Base-by-base conservation (phyloP, 139 green algal genomes). In the Picochlorum sp. region DNA sequence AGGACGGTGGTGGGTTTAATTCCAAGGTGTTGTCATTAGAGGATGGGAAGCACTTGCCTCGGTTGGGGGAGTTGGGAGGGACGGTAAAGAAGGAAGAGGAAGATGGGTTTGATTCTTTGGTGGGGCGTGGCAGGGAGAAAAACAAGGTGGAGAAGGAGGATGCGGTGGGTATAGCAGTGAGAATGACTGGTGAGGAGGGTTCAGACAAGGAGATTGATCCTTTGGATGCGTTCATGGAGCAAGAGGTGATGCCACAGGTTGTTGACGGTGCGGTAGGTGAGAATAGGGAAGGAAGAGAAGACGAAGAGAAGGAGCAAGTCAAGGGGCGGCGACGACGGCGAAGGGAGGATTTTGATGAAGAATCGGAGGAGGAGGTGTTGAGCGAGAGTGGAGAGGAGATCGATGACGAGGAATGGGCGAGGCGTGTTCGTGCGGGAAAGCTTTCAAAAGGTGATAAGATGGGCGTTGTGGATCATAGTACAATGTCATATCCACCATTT, bases 391-490 rank as follows among this genome's bases (percentile, higher is more conserved):
- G 61, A 15, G 60, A 50, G 5, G 68, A 82, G 37, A 67, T 70
- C 8, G 73, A 77, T 18, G 76, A 82, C 57, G 65, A 69, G 71
- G 84, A 84, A 61, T 94, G 87, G 88, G 77, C 82, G 20, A 67
- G 68, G 45, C 78, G 83, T 24, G 63, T 91, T 20, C 75, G 72
- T 34, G 64, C 77, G 9, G 86, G 86, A 38, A 90, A 88, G 68
- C 63, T 91, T 51, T 86, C 66, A 72, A 98, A 98, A 81, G 83
- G 82, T 15, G 92, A 98, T 61, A 87, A 86, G 70, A 81, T 99
- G 59, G 73, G 67, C 23, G 67, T 76, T 28, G 76, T 92, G 8
- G 89, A 97, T 74, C 91, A 97, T 62, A 59, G 52, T 47, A 58
- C 59, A 10, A 75, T 95, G 20, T 61, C 78, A 24, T 95, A 94